Evolutionary conservation across 2,329 filamentous ascomycete genomes (phyloP).

Genomic region (Penicillium carneum): DNA sequence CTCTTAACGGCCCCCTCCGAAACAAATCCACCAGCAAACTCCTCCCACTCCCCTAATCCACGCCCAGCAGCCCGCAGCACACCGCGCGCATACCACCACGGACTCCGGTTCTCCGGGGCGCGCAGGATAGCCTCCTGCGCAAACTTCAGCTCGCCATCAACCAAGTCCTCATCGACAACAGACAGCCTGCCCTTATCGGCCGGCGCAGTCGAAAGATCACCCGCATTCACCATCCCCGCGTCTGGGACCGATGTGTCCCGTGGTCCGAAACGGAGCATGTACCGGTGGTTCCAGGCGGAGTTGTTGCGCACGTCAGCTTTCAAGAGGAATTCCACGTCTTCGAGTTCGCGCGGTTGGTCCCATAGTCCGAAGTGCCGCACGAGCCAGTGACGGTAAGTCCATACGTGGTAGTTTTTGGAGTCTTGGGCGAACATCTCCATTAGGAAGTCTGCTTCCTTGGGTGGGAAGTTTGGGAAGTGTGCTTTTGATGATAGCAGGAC

Average conservation of each 20-base stretch:
- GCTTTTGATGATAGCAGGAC: conserved; percentile 58
- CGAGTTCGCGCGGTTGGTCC: conserved; percentile 67
- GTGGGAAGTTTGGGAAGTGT: conserved; percentile 63
- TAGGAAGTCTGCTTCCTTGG: conserved; percentile 77
- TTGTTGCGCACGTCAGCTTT: conserved; percentile 89
- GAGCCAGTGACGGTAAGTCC: conserved; percentile 87
- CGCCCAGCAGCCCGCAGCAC: conserved; percentile 71
- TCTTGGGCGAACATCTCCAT: conserved; percentile 81
- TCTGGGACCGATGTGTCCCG: conserved; percentile 50
- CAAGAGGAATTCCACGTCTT: conserved; percentile 75
- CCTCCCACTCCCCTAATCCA: conserved; percentile 58
- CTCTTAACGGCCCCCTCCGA: conserved; percentile 60
- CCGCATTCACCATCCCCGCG: conserved; percentile 46
- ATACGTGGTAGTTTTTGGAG: conserved; percentile 98
- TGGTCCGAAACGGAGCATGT: conserved; percentile 85
- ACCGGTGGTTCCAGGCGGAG: conserved; percentile 95
- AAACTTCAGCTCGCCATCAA: conserved; percentile 78
- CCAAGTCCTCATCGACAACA: conserved; percentile 65
- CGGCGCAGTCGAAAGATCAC: conserved; percentile 20
- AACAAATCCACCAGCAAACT: conserved; percentile 64
- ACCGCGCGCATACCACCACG: conserved; percentile 90
- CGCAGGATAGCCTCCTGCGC: conserved; percentile 74
- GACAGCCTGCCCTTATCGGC: conserved; percentile 43
- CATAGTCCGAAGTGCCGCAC: conserved; percentile 69
- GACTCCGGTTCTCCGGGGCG: conserved; percentile 90